Evolutionary conservation across 1,139 yeast genomes (phyloP).

Genomic region (Sugiyamaella xylanicola): DNA sequence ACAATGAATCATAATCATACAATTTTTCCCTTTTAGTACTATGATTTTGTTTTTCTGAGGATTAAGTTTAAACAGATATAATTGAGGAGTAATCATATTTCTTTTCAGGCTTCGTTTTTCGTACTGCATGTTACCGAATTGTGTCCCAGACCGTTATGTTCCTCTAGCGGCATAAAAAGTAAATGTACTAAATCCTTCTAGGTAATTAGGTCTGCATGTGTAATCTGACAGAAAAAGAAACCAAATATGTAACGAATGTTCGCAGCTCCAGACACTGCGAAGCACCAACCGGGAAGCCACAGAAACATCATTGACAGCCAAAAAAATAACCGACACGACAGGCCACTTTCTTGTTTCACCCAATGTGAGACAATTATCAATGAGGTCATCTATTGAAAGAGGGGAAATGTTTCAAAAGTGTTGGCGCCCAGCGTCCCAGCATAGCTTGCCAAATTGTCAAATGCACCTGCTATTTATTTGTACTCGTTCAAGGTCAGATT

Average conservation of each 20-base stretch:
- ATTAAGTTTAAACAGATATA: neutral
- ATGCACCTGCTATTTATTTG: too few species aligned
- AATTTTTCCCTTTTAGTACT: neutral
- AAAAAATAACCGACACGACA: neutral
- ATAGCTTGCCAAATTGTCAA: too few species aligned
- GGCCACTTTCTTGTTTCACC: neutral
- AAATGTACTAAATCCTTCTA: neutral
- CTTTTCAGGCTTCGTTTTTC: neutral
- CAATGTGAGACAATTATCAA: neutral
- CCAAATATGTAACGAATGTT: neutral
- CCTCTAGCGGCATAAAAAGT: neutral
- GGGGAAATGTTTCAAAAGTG: neutral
- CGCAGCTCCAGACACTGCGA: neutral
- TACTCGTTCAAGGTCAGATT: too few species aligned
- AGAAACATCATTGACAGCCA: neutral
- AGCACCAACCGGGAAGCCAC: neutral
- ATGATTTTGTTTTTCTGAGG: neutral
- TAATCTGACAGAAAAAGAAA: neutral
- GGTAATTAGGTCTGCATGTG: conserved; percentile 2
- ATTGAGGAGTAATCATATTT: neutral
- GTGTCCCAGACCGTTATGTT: conserved; percentile 2
- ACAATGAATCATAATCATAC: neutral
- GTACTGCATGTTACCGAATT: conserved; percentile 2
- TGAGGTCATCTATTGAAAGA: neutral
- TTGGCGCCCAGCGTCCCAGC: too few species aligned